phyloP scores from a whole-genome alignment of 306 rosid species.

The Heteromeles arbutifolia region DNA sequence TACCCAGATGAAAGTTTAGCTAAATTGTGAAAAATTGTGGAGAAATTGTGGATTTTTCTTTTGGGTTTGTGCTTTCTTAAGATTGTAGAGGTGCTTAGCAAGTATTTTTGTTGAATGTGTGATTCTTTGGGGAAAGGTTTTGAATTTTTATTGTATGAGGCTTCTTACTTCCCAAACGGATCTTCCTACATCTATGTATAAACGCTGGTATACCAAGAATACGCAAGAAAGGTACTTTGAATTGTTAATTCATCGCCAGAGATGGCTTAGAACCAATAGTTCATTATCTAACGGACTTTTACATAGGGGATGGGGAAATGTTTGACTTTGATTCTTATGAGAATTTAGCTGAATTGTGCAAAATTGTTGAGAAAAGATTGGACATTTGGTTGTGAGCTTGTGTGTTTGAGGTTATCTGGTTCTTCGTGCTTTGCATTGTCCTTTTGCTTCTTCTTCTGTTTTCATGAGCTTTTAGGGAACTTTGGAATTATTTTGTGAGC shows the following conservation, averaged over 20 bases:
- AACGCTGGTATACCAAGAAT: no score
- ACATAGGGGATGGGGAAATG: not conserved
- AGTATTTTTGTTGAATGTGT: not conserved
- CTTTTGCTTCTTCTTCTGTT: not conserved
- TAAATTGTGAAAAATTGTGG: not conserved
- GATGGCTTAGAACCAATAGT: no score
- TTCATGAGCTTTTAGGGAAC: not conserved
- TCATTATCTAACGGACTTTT: no score
- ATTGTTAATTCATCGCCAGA: no score
- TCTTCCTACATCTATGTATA: no score
- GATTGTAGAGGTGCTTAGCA: not conserved
- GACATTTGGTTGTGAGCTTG: not conserved
- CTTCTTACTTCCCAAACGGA: no score
- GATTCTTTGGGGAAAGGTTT: not conserved
- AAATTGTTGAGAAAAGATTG: not conserved
- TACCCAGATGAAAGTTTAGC: slow-evolving; percentile 20
- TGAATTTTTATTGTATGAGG: not conserved
- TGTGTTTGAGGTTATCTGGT: not conserved
- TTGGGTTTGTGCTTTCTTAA: not conserved
- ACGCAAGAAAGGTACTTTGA: no score
- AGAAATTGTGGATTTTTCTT: not conserved
- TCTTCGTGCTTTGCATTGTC: slow-evolving; percentile 5
- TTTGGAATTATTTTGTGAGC: not conserved
- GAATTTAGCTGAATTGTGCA: not conserved
- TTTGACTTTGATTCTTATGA: not conserved